phyloP scores from a whole-genome alignment of 306 rosid species.

The Cicer cuneatum region DNA sequence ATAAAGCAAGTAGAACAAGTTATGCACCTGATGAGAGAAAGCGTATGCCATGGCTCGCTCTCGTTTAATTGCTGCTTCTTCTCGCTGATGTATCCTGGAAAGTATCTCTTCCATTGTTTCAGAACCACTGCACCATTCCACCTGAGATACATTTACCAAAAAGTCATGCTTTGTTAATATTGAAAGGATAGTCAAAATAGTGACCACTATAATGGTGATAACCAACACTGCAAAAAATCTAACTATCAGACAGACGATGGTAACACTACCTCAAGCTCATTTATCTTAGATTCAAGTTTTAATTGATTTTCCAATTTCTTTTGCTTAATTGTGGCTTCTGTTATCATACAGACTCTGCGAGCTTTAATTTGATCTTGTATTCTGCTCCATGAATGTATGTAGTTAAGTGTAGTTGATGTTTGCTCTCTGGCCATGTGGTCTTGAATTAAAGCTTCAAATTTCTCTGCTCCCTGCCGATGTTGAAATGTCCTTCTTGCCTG shows the following conservation, averaged over 20 bases:
- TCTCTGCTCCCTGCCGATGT: constrained; percentile 52
- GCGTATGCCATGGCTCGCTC: constrained; percentile 92
- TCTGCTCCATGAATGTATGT: constrained; percentile 77
- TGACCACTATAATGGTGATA: background rate
- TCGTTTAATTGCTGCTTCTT: constrained; percentile 73
- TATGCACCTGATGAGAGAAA: constrained; percentile 79
- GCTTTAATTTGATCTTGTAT: constrained; percentile 70
- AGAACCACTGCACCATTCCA: constrained; percentile 77
- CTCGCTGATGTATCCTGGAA: constrained; percentile 69
- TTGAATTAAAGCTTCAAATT: constrained; percentile 56
- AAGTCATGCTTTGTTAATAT: constrained; percentile 13
- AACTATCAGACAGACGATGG: background rate
- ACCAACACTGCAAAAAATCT: background rate
- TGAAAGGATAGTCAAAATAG: constrained; percentile 22
- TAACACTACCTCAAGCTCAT: constrained; percentile 69
- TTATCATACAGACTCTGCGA: constrained; percentile 75
- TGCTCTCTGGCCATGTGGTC: constrained; percentile 63
- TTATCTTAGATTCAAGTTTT: constrained; percentile 75
- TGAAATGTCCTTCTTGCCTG: constrained; percentile 64
- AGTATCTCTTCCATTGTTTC: constrained; percentile 87
- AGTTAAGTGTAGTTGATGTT: constrained; percentile 60
- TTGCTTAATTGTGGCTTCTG: constrained; percentile 65
- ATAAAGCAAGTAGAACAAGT: constrained; percentile 25
- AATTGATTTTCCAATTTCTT: constrained; percentile 68
- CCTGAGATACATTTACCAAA: constrained; percentile 49